Conservation (phyloP, 2,329 filamentous ascomycete genomes). For the Diplodia scrobiculata region DNA sequence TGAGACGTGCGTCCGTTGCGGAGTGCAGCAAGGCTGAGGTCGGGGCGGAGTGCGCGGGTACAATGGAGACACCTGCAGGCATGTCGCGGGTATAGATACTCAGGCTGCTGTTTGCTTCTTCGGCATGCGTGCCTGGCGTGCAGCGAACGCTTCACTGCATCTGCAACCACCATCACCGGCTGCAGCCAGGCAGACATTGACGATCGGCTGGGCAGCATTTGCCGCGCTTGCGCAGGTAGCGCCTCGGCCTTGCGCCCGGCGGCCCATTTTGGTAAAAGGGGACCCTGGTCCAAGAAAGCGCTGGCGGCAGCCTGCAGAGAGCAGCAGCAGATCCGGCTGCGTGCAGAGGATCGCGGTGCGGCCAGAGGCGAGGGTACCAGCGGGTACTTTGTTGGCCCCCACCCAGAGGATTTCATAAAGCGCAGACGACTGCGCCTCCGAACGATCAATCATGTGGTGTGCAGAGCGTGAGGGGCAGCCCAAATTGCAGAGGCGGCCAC, state of each 20-base stretch:
- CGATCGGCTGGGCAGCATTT: neutral
- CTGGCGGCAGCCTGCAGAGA: conserved; percentile 11
- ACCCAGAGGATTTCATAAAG: neutral
- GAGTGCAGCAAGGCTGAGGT: conserved; percentile 23
- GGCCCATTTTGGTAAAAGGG: neutral
- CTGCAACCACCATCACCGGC: neutral
- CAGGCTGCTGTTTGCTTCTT: conserved; percentile 2
- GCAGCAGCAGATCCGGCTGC: conserved; percentile 4
- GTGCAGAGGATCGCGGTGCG: neutral
- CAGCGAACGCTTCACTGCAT: conserved; percentile 8
- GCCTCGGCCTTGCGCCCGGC: conserved; percentile 10
- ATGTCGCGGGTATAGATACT: neutral
- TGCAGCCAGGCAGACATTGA: neutral
- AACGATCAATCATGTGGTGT: conserved; percentile 6
- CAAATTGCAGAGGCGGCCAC: neutral
- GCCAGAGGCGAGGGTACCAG: neutral
- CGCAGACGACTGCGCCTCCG: conserved; percentile 8
- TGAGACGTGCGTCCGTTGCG: conserved; percentile 9
- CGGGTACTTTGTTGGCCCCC: neutral
- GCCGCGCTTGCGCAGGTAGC: neutral
- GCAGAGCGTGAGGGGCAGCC: neutral
- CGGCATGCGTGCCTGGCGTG: neutral
- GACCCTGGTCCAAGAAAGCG: conserved; percentile 6
- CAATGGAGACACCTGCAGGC: neutral
- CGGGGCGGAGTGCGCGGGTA: neutral